Conservation (phyloP, 768 basidiomycete species). For the Auricularia cornea region DNA sequence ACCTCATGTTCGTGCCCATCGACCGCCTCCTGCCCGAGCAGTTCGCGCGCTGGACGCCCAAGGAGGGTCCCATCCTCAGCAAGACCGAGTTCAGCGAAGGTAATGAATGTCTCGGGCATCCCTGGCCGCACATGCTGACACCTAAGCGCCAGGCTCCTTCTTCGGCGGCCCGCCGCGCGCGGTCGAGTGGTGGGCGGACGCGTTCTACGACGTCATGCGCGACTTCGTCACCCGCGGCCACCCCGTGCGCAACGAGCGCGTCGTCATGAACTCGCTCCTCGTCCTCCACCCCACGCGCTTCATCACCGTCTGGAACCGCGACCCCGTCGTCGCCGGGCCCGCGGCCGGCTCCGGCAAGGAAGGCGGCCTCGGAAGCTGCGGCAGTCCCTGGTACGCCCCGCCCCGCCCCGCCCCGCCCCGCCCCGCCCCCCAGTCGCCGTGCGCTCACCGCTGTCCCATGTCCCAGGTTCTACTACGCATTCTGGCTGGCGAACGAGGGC, state of each 20-base stretch:
- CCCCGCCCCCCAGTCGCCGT: too few relatives aligned
- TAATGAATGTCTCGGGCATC: slow-evolving; percentile 12
- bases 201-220: slow-evolving; percentile 45
- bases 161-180: slow-evolving; percentile 43
- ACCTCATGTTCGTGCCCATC: slow-evolving; percentile 43
- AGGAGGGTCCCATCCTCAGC: slow-evolving; percentile 40
- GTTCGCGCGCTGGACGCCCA: slow-evolving; percentile 34
- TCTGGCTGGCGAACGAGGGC: slow-evolving; percentile 31
- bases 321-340: slow-evolving; percentile 8
- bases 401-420: too few relatives aligned
- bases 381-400: background rate
- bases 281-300: slow-evolving; percentile 40
- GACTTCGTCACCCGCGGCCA: slow-evolving; percentile 34
- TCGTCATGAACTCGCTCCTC: slow-evolving; percentile 40
- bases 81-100: slow-evolving; percentile 37
- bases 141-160: slow-evolving; percentile 37
- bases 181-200: slow-evolving; percentile 36
- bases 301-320: slow-evolving; percentile 33
- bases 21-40: slow-evolving; percentile 25
- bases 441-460: background rate
- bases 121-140: background rate
- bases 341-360: background rate
- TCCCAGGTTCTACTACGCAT: slow-evolving; percentile 41
- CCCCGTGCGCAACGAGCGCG: slow-evolving; percentile 53
- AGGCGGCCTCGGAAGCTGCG: background rate